phyloP scores from a whole-genome alignment of 306 rosid species.

The Ziziphus jujuba region DNA sequence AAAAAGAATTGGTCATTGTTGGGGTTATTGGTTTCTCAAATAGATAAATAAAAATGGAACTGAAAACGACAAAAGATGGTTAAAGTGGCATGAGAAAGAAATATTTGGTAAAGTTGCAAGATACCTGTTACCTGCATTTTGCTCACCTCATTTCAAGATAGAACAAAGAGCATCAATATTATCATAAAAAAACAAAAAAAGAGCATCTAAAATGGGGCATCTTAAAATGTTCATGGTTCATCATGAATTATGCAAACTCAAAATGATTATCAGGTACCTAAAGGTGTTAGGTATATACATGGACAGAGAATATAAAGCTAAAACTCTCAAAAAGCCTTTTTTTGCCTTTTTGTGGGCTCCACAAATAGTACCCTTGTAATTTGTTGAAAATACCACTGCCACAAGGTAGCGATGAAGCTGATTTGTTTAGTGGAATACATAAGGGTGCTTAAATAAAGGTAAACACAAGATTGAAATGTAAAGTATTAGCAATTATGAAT shows the following conservation, averaged over 20 bases:
- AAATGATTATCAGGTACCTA: conserved; percentile 8
- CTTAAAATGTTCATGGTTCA: neutral
- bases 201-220: neutral
- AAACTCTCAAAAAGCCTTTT: conserved; percentile 20
- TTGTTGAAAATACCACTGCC: conserved; percentile 26
- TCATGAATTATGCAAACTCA: conserved; percentile 6
- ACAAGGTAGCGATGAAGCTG: conserved; percentile 3
- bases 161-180: neutral
- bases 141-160: neutral
- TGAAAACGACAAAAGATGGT: neutral
- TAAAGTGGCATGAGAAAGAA: neutral
- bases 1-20: neutral
- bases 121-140: too few relatives aligned
- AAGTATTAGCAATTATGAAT: conserved; percentile 52
- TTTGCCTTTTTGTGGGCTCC: conserved; percentile 45
- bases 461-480: conserved; percentile 38
- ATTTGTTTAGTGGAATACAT: conserved; percentile 25
- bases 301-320: conserved; percentile 25
- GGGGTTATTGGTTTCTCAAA: conserved; percentile 4
- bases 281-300: neutral
- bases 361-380: conserved; percentile 19
- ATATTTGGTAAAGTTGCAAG: too few relatives aligned
- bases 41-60: neutral
- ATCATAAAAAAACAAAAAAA: conserved; percentile 1
- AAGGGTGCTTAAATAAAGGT: conserved; percentile 47